Conservation (phyloP, 768 basidiomycete genomes). For the Macrolepiota dolichaula region DNA sequence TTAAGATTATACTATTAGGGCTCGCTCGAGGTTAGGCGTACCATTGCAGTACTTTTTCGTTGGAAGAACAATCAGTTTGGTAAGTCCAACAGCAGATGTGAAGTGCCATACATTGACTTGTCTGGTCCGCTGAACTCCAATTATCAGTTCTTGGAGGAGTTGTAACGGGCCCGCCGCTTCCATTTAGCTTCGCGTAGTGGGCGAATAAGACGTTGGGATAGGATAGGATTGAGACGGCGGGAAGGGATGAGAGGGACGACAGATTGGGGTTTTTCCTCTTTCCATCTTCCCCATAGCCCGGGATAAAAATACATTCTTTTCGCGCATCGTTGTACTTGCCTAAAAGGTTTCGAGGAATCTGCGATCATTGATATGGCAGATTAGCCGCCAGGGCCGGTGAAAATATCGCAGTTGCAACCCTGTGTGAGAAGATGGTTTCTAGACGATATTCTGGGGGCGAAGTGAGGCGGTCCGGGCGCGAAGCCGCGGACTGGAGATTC, state of each 20-base stretch:
- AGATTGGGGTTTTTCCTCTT: background rate
- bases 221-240: background rate
- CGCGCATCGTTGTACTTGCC: background rate
- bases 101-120: conserved; percentile 7
- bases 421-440: background rate
- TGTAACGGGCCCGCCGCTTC: background rate
- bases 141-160: background rate
- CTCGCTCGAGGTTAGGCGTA: background rate
- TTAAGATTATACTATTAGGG: background rate
- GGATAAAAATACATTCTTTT: background rate
- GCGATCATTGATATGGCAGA: background rate
- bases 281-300: background rate
- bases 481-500: background rate
- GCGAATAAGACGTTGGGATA: background rate
- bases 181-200: background rate
- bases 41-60: conserved; percentile 9
- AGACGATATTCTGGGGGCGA: background rate
- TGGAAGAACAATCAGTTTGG: background rate
- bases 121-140: conserved; percentile 1
- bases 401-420: background rate
- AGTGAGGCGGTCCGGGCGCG: no score
- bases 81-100: background rate
- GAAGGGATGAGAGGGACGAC: background rate
- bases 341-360: background rate
- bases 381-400: no score